Percentiles rank a stretch among this genome's conserved stretches.
Evolutionary conservation across 495 filamentous ascomycete species (phyloP).

Genomic region (Aspergillus avenaceus): DNA sequence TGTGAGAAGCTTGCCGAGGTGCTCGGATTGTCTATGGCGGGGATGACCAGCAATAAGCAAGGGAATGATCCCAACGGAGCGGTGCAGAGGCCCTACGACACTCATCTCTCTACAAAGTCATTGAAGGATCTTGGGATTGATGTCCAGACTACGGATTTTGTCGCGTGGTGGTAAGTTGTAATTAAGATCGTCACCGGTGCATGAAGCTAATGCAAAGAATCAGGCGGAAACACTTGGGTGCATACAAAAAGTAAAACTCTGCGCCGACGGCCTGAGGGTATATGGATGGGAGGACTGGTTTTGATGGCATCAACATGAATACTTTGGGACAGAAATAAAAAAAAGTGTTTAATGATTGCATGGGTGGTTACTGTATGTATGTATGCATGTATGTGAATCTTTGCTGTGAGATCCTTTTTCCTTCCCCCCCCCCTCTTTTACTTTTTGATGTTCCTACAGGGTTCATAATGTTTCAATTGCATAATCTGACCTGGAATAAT

Average conservation of each 20-base stretch:
- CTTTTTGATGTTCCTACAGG: too few species aligned
- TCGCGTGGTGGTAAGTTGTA: constrained; percentile 72
- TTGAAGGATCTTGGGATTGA: constrained; percentile 74
- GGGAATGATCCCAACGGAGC: constrained; percentile 70
- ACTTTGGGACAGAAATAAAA: background rate
- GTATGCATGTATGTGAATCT: background rate
- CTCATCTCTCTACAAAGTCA: constrained; percentile 74
- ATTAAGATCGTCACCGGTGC: constrained; percentile 12
- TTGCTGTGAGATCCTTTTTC: too few species aligned
- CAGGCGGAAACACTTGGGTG: constrained; percentile 39
- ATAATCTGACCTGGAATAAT: background rate
- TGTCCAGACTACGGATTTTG: constrained; percentile 71
- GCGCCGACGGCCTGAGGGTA: background rate
- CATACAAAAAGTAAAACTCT: constrained; percentile 30
- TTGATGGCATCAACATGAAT: too few species aligned
- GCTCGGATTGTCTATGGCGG: constrained; percentile 67
- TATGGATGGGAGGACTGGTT: too few species aligned
- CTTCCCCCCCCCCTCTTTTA: background rate
- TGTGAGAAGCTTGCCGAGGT: constrained; percentile 77
- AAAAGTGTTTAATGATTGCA: background rate
- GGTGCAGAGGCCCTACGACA: constrained; percentile 84
- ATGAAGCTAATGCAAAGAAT: constrained; percentile 13
- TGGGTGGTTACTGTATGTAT: background rate
- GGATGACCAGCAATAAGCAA: constrained; percentile 67
- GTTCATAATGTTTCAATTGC: background rate